phyloP scores from a whole-genome alignment of 1,284 basidiomycete genomes.

The Coniferiporia weirii region DNA sequence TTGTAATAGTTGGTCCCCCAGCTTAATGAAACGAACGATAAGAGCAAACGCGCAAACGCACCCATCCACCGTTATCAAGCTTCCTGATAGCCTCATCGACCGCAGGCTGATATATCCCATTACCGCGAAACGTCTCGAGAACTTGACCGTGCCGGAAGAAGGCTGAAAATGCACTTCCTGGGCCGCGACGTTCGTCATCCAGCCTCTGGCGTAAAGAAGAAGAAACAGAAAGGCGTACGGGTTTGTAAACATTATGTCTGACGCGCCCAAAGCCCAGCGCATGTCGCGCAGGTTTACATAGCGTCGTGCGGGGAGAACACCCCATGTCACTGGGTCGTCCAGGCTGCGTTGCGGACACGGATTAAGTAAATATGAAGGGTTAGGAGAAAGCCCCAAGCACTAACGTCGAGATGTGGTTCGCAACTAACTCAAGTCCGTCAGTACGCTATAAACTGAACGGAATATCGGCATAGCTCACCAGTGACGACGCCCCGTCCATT shows the following conservation, averaged over 20 bases:
- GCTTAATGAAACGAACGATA: background rate
- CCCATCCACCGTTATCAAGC: constrained; percentile 83
- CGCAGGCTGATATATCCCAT: constrained; percentile 86
- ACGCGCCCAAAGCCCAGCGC: constrained; percentile 86
- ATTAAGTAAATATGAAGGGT: background rate
- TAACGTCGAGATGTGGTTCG: constrained; percentile 89
- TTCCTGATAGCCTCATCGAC: constrained; percentile 79
- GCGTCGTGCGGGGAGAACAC: constrained; percentile 62
- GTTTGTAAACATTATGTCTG: constrained; percentile 96
- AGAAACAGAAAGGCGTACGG: constrained; percentile 39
- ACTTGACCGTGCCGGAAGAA: constrained; percentile 94
- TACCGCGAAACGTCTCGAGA: constrained; percentile 87
- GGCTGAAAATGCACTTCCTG: constrained; percentile 64
- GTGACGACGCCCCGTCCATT: constrained; percentile 71
- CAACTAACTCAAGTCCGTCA: constrained; percentile 45
- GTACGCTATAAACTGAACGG: constrained; percentile 11
- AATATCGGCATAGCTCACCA: constrained; percentile 40
- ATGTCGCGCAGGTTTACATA: constrained; percentile 58
- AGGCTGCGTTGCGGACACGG: constrained; percentile 38
- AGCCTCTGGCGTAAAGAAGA: background rate
- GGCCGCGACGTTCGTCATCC: constrained; percentile 17
- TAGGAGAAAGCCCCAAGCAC: constrained; percentile 22
- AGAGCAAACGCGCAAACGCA: constrained; percentile 31
- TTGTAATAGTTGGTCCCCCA: constrained; percentile 10
- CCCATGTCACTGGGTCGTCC: constrained; percentile 82